Evolutionary conservation across 2,329 filamentous ascomycete species (phyloP).

Genomic region (Neopestalotiopsis sp.): DNA sequence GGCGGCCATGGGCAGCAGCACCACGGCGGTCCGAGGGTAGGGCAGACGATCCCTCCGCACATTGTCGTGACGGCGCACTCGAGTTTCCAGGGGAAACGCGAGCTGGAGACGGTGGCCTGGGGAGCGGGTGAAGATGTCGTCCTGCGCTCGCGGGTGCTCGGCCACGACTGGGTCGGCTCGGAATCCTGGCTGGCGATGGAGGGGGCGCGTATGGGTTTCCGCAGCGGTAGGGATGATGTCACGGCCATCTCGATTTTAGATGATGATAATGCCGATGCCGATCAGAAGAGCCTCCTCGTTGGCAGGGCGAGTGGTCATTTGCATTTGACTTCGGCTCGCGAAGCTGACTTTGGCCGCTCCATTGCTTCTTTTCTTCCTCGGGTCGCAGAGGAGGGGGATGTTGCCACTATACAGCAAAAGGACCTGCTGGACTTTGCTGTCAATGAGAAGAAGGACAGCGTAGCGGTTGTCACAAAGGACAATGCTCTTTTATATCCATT

Average conservation of each 20-base stretch:
- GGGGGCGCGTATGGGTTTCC: constrained; percentile 45
- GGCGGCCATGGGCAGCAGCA: background rate
- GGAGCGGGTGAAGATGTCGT: constrained; percentile 58
- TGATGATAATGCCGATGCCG: constrained; percentile 33
- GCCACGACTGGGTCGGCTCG: constrained; percentile 20
- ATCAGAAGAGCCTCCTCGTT: constrained; percentile 44
- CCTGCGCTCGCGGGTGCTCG: constrained; percentile 42
- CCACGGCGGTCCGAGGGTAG: constrained; percentile 22
- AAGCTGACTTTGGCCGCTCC: constrained; percentile 34
- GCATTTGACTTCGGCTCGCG: constrained; percentile 45
- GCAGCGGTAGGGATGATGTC: constrained; percentile 53
- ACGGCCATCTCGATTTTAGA: constrained; percentile 52
- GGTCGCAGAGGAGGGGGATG: background rate
- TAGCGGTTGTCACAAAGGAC: constrained; percentile 41
- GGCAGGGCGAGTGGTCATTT: constrained; percentile 57
- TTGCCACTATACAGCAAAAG: constrained; percentile 24
- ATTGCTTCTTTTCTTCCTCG: constrained; percentile 28
- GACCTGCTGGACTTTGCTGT: constrained; percentile 44
- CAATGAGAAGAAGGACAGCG: constrained; percentile 26
- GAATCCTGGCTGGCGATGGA: constrained; percentile 43
- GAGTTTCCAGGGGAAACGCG: constrained; percentile 34
- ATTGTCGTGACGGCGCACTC: constrained; percentile 52
- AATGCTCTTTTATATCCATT: constrained; percentile 41
- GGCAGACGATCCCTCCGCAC: constrained; percentile 47
- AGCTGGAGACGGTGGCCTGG: constrained; percentile 53